Evolutionary conservation across 1,284 basidiomycete species (phyloP), one percentile per base, ranked within the genome.

Genomic region (Melanopsichium pennsylvanicum): DNA sequence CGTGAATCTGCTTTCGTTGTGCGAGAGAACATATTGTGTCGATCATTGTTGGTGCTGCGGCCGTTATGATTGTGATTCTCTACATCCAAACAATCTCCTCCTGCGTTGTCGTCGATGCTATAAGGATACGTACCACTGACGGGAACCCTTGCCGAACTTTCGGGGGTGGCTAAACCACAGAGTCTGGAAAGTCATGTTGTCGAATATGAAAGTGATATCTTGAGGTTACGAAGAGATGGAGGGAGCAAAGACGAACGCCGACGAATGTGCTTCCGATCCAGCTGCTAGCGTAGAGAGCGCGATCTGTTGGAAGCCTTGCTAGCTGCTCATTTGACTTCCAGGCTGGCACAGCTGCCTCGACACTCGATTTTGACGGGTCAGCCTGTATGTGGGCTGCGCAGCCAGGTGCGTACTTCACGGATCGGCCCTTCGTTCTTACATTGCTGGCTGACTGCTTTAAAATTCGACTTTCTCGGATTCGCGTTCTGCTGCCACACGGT

Each of bases 101-200:
- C 15, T 32, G 15, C 2, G 4, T 10, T 15, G 16, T 4, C 11
- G 27, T 21, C 31, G 44, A 11, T 29, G 35, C 9, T 39, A 13
- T 13, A 7, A 29, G 39, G 36, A 66, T 39, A 76, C 77, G 67
- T 50, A 79, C 77, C 77, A 80, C 45, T 71, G 56, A 27, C 78
- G 78, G 19, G 75, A 74, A 56, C 78, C 78, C 73, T 80, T 80
- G 56, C 74, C 75, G 66, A 63, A 74, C 60, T 74, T 72, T 66
- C 72, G 71, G 46, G 72, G 71, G 67, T 74, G 75, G 64, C 67
- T 71, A 76, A 69, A 78, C 78, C 78, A 80, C 49, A 78, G 54
- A 56, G 71, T 72, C 39, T 64, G 55, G 72, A 79, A 78, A 70
- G 78, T 69, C 78, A 79, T 80, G 37, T 72, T 80, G 75, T 67